A percentile compares a stretch with the other conserved stretches of the same genome.
Evolutionary conservation across 148 eudicot species (phyloP).

Genomic region (Drosera capensis): DNA sequence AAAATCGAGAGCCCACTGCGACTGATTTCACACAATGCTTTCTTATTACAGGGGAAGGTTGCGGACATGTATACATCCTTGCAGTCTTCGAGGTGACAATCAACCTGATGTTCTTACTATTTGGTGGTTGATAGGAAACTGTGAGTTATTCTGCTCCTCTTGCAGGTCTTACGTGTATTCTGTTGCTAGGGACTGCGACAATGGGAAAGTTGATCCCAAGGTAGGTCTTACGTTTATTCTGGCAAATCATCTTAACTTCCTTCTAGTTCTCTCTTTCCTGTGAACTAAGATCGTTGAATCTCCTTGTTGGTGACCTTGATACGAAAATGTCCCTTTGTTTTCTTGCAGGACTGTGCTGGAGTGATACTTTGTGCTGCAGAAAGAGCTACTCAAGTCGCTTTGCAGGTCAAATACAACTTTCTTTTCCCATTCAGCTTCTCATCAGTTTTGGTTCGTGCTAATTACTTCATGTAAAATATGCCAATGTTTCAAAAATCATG

Average conservation of each 20-base stretch:
- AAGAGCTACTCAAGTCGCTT: conserved; percentile 98
- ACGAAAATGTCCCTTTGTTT: not conserved
- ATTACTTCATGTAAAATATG: not conserved
- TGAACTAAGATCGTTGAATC: not conserved
- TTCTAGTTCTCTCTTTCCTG: not conserved
- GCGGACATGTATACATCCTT: conserved; percentile 97
- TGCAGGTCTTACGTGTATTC: conserved; percentile 87
- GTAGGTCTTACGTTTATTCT: conserved; percentile 15
- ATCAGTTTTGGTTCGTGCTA: not conserved
- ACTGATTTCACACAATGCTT: conserved; percentile 1
- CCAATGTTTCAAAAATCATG: too few species aligned
- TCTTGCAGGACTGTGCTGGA: conserved; percentile 84
- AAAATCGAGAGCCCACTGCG: not conserved
- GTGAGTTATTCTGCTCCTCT: not conserved
- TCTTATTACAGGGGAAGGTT: conserved; percentile 67
- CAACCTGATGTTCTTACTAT: not conserved
- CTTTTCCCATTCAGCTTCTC: not conserved
- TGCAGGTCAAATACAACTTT: conserved; percentile 47
- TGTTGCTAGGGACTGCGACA: conserved; percentile 93
- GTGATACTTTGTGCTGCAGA: conserved; percentile 86
- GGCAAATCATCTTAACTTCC: too few species aligned
- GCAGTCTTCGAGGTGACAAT: conserved; percentile 72
- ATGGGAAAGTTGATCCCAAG: conserved; percentile 60
- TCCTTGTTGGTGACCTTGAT: not conserved
- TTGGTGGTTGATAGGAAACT: not conserved